These are phyloP conservation scores for Diaporthe capsici DNA, from an alignment of 2,329 filamentous ascomycete species.

Conservation along the genomic window DNA sequence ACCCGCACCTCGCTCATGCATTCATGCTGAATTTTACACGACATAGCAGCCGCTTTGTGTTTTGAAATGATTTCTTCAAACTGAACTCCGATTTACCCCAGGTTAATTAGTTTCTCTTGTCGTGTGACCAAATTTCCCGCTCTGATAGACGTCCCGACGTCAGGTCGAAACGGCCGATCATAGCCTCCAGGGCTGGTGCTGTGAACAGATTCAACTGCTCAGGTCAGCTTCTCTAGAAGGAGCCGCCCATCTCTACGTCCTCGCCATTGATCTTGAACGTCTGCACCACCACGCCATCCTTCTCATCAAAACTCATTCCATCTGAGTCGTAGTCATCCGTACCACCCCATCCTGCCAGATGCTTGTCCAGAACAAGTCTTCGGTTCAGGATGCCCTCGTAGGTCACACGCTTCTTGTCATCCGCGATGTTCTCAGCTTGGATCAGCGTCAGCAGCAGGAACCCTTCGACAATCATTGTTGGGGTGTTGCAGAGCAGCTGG, in stretches of 20 bases:
- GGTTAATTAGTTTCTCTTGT: not conserved
- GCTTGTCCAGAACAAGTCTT: conserved; percentile 46
- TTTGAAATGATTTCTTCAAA: not conserved
- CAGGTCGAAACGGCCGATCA: not conserved
- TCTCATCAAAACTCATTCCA: conserved; percentile 22
- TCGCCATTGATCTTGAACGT: conserved; percentile 29
- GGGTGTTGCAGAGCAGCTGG: conserved; percentile 51
- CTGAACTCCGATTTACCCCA: not conserved
- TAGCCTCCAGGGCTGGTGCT: not conserved
- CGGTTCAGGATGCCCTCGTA: conserved; percentile 48
- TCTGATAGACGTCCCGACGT: conserved; percentile 10
- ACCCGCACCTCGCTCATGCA: conserved; percentile 22
- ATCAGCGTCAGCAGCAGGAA: conserved; percentile 48
- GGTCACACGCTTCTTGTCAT: conserved; percentile 45
- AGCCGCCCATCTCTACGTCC: conserved; percentile 34
- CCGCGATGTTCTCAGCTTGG: conserved; percentile 47
- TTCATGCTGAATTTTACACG: not conserved
- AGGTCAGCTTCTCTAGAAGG: not conserved
- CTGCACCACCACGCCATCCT: conserved; percentile 22
- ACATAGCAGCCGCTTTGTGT: not conserved
- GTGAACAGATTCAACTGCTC: not conserved
- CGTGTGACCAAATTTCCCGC: no score
- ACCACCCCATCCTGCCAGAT: conserved; percentile 39
- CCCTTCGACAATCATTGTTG: conserved; percentile 50
- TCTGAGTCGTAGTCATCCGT: conserved; percentile 24